A percentile compares a stretch with the other conserved stretches of the same genome.
These are phyloP conservation scores for Pisolithus thermaeus DNA, from an alignment of 1,284 basidiomycete genomes.

Conservation along the genomic window DNA sequence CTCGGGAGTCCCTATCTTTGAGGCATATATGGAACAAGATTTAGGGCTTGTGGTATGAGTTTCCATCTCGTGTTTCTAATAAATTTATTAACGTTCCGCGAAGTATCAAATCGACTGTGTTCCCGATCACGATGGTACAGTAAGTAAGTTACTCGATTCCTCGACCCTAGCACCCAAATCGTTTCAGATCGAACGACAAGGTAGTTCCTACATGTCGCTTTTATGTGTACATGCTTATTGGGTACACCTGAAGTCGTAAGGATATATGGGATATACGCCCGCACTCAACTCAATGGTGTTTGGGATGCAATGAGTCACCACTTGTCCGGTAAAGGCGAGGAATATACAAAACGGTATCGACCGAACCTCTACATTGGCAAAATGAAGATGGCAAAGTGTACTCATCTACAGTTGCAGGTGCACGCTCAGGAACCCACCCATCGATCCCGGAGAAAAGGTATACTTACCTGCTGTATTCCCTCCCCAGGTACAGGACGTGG, in stretches of 20 bases:
- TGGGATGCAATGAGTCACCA: slow-evolving; percentile 55
- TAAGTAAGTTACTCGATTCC: slow-evolving; percentile 23
- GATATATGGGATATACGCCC: slow-evolving; percentile 60
- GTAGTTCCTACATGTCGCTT: slow-evolving; percentile 24
- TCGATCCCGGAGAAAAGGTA: slow-evolving; percentile 35
- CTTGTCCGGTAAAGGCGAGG: slow-evolving; percentile 45
- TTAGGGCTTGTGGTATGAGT: slow-evolving; percentile 51
- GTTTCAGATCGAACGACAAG: slow-evolving; percentile 49
- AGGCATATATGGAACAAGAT: slow-evolving; percentile 63
- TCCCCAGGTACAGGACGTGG: slow-evolving; percentile 10
- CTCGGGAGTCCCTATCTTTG: slow-evolving; percentile 52
- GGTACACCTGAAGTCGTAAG: slow-evolving; percentile 38
- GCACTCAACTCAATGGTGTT: slow-evolving; percentile 50
- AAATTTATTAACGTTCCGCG: background rate
- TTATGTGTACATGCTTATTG: background rate
- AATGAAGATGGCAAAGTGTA: too few relatives aligned
- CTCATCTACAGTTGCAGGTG: slow-evolving; percentile 30
- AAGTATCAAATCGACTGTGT: slow-evolving; percentile 64
- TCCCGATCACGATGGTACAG: slow-evolving; percentile 44
- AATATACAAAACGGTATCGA: slow-evolving; percentile 43
- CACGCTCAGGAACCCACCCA: slow-evolving; percentile 36
- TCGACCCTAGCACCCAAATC: background rate
- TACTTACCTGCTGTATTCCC: slow-evolving; percentile 41
- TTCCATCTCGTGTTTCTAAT: background rate
- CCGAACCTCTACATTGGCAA: slow-evolving; percentile 1